A percentile compares a stretch with the other conserved stretches of the same genome.
These are phyloP conservation scores for Trichoderma parareesei DNA, from an alignment of 495 filamentous ascomycete genomes.

Conservation along the genomic window DNA sequence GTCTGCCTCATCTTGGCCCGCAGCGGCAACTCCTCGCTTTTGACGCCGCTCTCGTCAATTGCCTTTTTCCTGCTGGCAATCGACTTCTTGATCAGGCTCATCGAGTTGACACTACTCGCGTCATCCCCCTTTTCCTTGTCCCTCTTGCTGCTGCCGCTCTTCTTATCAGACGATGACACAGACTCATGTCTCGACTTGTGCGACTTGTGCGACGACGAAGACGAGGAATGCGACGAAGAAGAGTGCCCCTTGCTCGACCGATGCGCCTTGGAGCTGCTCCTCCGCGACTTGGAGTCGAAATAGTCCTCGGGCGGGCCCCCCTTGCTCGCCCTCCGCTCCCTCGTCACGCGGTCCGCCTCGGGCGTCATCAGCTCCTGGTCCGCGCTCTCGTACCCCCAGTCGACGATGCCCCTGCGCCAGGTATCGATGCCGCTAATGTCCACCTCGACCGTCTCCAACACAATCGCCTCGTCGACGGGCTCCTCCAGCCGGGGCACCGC, in stretches of 20 bases:
- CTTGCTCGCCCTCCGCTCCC: constrained; percentile 16
- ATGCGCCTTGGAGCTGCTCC: constrained; percentile 18
- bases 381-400: constrained; percentile 60
- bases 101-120: constrained; percentile 19
- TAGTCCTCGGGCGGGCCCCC: neutral
- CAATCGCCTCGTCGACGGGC: constrained; percentile 41
- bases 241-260: constrained; percentile 11
- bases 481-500: constrained; percentile 1
- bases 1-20: constrained; percentile 29
- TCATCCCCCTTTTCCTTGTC: constrained; percentile 21
- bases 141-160: constrained; percentile 21
- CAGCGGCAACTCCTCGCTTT: constrained; percentile 19
- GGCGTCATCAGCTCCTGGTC: constrained; percentile 85
- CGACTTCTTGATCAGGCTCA: constrained; percentile 10
- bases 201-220: neutral
- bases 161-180: constrained; percentile 16
- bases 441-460: constrained; percentile 28
- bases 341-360: constrained; percentile 53
- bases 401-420: constrained; percentile 73
- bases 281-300: constrained; percentile 17
- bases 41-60: constrained; percentile 7
- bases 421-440: constrained; percentile 62
- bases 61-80: constrained; percentile 15
- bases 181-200: constrained; percentile 15
- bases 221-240: neutral